Evolutionary conservation across 75 land plant species (phyloP), one percentile per base, ranked within the genome.

Genomic region (Cryptomeria japonica): DNA sequence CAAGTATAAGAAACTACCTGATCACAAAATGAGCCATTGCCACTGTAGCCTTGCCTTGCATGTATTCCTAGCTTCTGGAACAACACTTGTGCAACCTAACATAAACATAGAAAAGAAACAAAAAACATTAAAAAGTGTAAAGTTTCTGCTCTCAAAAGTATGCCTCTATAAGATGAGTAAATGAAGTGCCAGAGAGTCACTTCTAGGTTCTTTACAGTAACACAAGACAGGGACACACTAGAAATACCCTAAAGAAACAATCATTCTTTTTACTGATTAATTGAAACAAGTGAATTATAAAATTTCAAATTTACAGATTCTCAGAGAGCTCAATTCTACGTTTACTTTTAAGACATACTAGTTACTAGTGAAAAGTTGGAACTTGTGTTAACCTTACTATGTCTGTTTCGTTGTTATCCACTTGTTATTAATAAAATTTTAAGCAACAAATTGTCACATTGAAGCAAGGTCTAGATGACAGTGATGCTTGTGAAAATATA

Each of bases 11-110:
- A 55, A 34, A 13, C 19, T 72, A 85, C 91, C 89, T 92, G 93
- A 42, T 92, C 92, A 64, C 93, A 92, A 77, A 92, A 92, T 31
- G 90, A 84, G 34, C 93, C 93, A 28, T 55, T 87, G 47, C 93
- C 93, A 79, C 89, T 82, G 28, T 46, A 64, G 18, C 85, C 86
- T 25, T 89, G 88, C 83, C 72, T 83, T 31, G 87, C 88, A 79
- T 82, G 79, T 11, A 89, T 77, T 18, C 87, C 42, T 37, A 92
- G n/a, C 4, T 64, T 37, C 51, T 70, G 47, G 46, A 42, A 42
- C 68, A 92, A 46, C 64, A 84, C 8, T 32, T 88, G 47, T 13
- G 73, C 89, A 75, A 91, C 85, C 86, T 88, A 39, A 37, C 80
- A 80, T 22, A 80, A 41, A 37, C 42, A 22, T 41, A 42, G 25